phyloP scores from a whole-genome alignment of 192 early-diverging fungal species.

The Borealophlyctis nickersoniae region DNA sequence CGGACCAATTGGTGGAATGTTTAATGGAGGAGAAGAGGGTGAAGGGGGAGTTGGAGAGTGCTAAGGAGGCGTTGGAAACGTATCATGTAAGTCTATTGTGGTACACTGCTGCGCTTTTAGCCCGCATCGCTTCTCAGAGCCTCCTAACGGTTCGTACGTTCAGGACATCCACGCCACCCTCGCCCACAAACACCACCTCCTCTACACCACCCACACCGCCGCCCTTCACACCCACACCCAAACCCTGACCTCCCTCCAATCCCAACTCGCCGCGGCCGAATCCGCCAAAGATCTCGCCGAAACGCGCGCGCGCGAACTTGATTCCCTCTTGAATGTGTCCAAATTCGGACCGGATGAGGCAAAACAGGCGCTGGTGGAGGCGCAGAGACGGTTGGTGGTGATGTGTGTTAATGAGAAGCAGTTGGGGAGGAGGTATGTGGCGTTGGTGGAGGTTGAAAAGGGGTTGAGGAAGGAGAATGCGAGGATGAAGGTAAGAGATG shows the following conservation, averaged over 20 bases:
- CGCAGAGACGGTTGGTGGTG: conserved; percentile 36
- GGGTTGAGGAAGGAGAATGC: conserved; percentile 35
- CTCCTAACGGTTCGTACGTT: too few relatives aligned
- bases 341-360: conserved; percentile 20
- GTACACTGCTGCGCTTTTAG: background rate
- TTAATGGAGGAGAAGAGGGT: conserved; percentile 36
- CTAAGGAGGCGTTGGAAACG: conserved; percentile 25
- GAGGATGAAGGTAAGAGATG: conserved; percentile 24
- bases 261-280: conserved; percentile 13
- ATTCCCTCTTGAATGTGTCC: conserved; percentile 6
- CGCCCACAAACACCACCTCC: conserved; percentile 28
- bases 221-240: conserved; percentile 3
- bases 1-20: conserved; percentile 45
- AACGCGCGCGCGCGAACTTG: conserved; percentile 17
- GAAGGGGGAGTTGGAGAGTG: conserved; percentile 25
- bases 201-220: conserved; percentile 35
- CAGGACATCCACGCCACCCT: conserved; percentile 32
- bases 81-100: conserved; percentile 27
- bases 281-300: conserved; percentile 6
- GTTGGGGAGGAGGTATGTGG: conserved; percentile 33
- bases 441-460: conserved; percentile 31
- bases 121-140: too few relatives aligned
- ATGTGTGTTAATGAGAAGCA: conserved; percentile 41
- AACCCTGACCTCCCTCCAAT: background rate
- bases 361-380: conserved; percentile 27